Evolutionary conservation across 2,329 filamentous ascomycete species (phyloP).

Genomic region (Thelonectria discophora): DNA sequence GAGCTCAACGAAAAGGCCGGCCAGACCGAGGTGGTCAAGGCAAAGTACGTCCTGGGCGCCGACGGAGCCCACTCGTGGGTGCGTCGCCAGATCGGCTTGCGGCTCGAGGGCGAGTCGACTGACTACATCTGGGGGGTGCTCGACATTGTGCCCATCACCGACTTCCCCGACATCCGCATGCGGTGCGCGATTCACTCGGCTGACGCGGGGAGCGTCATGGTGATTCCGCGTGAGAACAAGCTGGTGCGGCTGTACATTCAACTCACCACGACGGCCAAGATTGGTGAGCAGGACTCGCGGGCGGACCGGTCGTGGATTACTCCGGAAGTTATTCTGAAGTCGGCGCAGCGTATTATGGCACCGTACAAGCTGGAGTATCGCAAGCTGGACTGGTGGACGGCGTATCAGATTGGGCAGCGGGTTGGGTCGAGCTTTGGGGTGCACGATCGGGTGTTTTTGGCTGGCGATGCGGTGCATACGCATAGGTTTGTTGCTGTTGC

Average conservation of each 20-base stretch:
- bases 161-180: conserved; percentile 43
- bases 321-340: conserved; percentile 56
- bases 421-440: conserved; percentile 31
- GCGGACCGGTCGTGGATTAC: conserved; percentile 26
- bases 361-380: conserved; percentile 60
- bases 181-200: conserved; percentile 42
- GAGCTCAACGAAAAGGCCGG: conserved; percentile 27
- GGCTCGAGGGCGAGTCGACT: conserved; percentile 40
- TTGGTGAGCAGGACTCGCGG: conserved; percentile 21
- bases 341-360: conserved; percentile 60
- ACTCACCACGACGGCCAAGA: conserved; percentile 21
- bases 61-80: conserved; percentile 42
- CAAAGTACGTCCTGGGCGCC: conserved; percentile 34
- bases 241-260: conserved; percentile 39
- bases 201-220: conserved; percentile 37
- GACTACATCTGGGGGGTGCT: conserved; percentile 44
- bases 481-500: conserved; percentile 40
- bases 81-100: conserved; percentile 37
- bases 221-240: conserved; percentile 41
- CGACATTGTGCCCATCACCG: conserved; percentile 39
- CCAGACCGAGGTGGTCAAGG: conserved; percentile 20
- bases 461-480: conserved; percentile 71
- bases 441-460: conserved; percentile 66
- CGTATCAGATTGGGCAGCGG: conserved; percentile 71
- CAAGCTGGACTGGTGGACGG: conserved; percentile 38